Evolutionary conservation across 2,329 filamentous ascomycete genomes (phyloP).

Genomic region (Diaporthe aspalathi): DNA sequence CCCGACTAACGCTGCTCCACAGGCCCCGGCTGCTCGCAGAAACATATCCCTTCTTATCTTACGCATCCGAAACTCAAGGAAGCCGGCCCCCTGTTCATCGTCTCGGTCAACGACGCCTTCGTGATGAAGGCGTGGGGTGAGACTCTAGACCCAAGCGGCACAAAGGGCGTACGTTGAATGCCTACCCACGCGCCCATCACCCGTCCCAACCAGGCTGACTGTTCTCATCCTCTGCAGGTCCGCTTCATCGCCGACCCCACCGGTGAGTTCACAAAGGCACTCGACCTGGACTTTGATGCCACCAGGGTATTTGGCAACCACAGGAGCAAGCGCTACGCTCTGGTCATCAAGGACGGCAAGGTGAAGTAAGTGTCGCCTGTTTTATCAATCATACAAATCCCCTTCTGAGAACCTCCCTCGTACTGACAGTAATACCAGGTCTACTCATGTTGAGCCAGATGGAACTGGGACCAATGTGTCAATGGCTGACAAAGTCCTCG

Average conservation of each 20-base stretch:
- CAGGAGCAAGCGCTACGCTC: constrained; percentile 88
- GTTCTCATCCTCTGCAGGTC: constrained; percentile 65
- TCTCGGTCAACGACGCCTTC: constrained; percentile 94
- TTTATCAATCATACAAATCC: no score
- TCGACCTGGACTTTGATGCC: constrained; percentile 86
- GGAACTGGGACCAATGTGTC: constrained; percentile 77
- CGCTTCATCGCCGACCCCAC: constrained; percentile 89
- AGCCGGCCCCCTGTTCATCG: constrained; percentile 87
- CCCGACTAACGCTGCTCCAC: constrained; percentile 2
- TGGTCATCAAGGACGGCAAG: constrained; percentile 86
- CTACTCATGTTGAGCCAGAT: constrained; percentile 86
- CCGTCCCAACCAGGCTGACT: background rate
- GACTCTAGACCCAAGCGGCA: constrained; percentile 77
- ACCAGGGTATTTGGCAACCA: constrained; percentile 82
- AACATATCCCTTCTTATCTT: constrained; percentile 89
- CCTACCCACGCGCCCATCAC: background rate
- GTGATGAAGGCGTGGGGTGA: constrained; percentile 90
- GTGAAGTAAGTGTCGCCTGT: constrained; percentile 65
- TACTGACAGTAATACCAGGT: constrained; percentile 43
- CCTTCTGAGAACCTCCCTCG: background rate
- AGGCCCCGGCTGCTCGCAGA: constrained; percentile 63
- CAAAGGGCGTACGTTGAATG: constrained; percentile 75
- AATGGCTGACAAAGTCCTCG: constrained; percentile 62
- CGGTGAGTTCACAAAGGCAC: constrained; percentile 81
- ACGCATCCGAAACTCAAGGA: constrained; percentile 80